These are phyloP conservation scores for Thalia dealbata DNA, from an alignment of 176 grass and related monocot genomes.

Conservation along the genomic window DNA sequence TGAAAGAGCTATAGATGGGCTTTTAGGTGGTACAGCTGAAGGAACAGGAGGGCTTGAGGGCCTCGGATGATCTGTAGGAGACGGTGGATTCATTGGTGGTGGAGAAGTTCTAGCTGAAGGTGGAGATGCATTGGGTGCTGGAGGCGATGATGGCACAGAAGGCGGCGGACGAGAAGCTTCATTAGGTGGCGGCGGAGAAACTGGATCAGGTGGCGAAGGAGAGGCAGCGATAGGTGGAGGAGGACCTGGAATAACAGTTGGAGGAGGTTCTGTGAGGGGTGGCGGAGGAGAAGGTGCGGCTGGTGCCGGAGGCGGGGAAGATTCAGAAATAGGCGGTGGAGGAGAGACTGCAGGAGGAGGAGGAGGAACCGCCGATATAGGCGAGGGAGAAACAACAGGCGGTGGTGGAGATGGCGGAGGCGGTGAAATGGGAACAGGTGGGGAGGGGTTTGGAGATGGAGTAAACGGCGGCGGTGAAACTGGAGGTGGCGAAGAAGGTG, in stretches of 20 bases:
- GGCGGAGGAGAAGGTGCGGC: neutral
- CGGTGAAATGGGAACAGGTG: neutral
- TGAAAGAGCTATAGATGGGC: neutral
- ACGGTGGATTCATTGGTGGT: neutral
- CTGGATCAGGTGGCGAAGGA: neutral
- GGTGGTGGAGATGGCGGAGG: neutral
- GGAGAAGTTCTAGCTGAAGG: neutral
- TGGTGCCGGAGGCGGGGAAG: neutral
- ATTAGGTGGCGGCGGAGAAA: neutral
- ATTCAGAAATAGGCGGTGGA: neutral
- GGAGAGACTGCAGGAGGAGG: neutral
- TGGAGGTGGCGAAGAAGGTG: neutral
- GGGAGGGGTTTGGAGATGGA: neutral
- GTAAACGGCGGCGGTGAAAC: neutral
- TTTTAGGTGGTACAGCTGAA: neutral
- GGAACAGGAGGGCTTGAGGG: neutral
- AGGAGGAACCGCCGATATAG: neutral
- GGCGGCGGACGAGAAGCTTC: neutral
- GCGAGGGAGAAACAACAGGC: neutral
- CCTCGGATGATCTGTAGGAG: neutral
- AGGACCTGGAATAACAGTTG: neutral
- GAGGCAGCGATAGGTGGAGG: neutral
- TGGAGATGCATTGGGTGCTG: neutral
- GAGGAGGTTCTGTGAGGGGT: neutral
- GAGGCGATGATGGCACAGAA: neutral